Percentiles rank a stretch among this genome's conserved stretches.
Conservation (phyloP, 1,284 basidiomycete genomes). For the Marasmius sp. region DNA sequence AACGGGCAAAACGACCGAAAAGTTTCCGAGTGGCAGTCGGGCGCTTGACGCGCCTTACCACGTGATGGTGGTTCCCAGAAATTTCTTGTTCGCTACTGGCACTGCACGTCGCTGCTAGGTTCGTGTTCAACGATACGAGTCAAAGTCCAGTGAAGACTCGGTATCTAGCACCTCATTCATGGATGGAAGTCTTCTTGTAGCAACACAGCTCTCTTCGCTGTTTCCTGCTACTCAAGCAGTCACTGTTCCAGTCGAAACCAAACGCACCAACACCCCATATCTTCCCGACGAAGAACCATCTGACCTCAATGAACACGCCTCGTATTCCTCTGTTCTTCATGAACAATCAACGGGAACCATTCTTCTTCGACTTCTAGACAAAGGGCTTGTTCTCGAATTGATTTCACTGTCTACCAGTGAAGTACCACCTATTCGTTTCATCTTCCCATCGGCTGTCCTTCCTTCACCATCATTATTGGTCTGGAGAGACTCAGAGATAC, state of each 20-base stretch:
- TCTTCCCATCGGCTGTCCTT: slow-evolving; percentile 74
- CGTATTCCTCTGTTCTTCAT: slow-evolving; percentile 59
- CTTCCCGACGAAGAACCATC: slow-evolving; percentile 39
- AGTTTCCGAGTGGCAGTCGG: neutral
- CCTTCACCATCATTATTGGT: slow-evolving; percentile 66
- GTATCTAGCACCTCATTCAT: neutral
- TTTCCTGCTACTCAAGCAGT: slow-evolving; percentile 51
- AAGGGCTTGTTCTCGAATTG: slow-evolving; percentile 76
- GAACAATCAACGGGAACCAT: slow-evolving; percentile 64
- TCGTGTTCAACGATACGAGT: neutral
- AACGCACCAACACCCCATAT: slow-evolving; percentile 53
- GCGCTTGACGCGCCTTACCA: neutral
- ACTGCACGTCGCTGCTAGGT: neutral
- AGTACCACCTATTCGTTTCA: slow-evolving; percentile 67
- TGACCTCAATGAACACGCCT: slow-evolving; percentile 74
- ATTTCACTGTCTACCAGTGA: slow-evolving; percentile 61
- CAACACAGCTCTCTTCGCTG: slow-evolving; percentile 65
- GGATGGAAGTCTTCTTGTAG: slow-evolving; percentile 37
- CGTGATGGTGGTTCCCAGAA: neutral
- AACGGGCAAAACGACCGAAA: neutral
- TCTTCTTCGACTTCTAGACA: slow-evolving; percentile 74
- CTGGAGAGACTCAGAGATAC: slow-evolving; percentile 60
- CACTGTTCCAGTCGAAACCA: slow-evolving; percentile 57
- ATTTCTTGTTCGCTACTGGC: neutral
- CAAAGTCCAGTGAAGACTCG: neutral